Base-by-base conservation (phyloP, 257 asterid species). In the Rauvolfia tetraphylla region DNA sequence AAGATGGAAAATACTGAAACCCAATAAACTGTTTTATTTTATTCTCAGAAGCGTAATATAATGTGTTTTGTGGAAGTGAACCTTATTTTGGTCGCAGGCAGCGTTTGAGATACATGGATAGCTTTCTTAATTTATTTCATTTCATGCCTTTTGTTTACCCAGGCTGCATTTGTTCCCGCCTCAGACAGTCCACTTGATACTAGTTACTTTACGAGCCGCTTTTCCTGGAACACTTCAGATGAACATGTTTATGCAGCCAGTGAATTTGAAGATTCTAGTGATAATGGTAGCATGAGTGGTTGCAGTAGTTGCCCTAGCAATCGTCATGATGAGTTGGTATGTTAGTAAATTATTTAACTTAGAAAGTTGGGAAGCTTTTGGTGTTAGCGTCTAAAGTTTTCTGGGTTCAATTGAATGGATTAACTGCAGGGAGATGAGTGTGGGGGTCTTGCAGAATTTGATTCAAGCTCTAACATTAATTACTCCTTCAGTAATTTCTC, bases 401-500 rank as follows among this genome's bases (percentile, higher is more conserved):
- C 65, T 46, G 44, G 12, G 77, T 36, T 36, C 44, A 38, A 76
- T 82, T 83, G 75, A 23, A 59, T 77, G 76, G 76, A 74, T 44
- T 36, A 70, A 51, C 53, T 49, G 67, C 88, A 88, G 87, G 98
- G 88, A 61, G 98, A 95, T 61, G 98, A 92, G 81, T 92, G 88
- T 67, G 90, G 74, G 48, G 89, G 95, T 53, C 77, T 84, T 63
- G 67, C 89, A 1, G 98, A 92, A 76, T 91, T 90, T 34, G 98
- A 92, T 48, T 81, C 97, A 12, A 82, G 87, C 87, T 82, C 82
- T 82, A 88, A 91, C 61, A 85, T 91, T 83, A 83, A 95, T 82
- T 92, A 92, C 76, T 92, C 98, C 83, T 95, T 95, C 71, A 95
- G 98, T 87, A 95, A 95, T 84, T 95, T 95, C 86, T 95, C 98